These are phyloP conservation scores for Hirschioporus abietinus DNA, from an alignment of 768 basidiomycete genomes.

Conservation along the genomic window DNA sequence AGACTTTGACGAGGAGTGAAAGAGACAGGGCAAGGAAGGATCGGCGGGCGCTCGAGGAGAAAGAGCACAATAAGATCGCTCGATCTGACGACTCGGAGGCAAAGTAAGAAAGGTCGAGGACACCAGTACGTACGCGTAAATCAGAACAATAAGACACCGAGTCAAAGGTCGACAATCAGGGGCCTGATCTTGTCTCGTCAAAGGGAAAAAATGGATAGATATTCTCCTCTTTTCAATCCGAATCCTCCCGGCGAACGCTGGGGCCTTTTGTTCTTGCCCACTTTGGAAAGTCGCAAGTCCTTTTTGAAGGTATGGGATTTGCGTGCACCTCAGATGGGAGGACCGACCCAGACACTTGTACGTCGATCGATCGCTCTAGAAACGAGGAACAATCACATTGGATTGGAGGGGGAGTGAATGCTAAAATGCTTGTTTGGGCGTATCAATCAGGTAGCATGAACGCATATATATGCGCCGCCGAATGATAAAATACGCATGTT, in stretches of 20 bases:
- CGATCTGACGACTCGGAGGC: neutral
- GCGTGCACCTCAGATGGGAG: neutral
- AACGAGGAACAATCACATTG: too few relatives aligned
- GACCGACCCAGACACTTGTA: neutral
- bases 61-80: neutral
- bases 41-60: neutral
- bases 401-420: too few relatives aligned
- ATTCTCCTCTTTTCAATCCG: neutral
- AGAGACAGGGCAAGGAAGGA: neutral
- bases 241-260: neutral
- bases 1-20: neutral
- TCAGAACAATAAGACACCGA: neutral
- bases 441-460: too few relatives aligned
- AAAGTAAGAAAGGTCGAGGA: neutral
- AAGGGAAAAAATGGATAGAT: neutral
- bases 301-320: neutral
- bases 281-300: too few relatives aligned
- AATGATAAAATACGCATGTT: too few relatives aligned
- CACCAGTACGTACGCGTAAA: neutral
- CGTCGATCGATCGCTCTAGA: neutral
- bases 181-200: neutral
- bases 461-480: too few relatives aligned
- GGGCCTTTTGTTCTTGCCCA: neutral
- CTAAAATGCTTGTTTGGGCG: neutral
- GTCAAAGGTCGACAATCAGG: neutral